These are phyloP conservation scores for Ophiocordyceps sinensis DNA, from an alignment of 2,329 filamentous ascomycete species.

Conservation along the genomic window DNA sequence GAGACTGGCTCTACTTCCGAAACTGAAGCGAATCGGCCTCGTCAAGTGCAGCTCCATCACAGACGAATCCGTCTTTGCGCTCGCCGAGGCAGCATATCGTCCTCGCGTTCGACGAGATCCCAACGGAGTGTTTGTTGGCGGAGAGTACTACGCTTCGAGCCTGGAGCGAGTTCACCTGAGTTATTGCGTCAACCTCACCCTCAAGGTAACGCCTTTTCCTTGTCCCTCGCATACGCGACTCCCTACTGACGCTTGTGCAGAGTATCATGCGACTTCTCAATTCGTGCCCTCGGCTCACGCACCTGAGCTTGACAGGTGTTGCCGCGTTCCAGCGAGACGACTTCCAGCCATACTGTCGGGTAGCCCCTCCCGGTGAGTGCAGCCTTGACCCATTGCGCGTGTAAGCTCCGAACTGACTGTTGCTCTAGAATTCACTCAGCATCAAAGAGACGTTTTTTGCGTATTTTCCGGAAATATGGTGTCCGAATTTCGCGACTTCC, in stretches of 20 bases:
- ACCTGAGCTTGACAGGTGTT: conserved; percentile 87
- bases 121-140: conserved; percentile 30
- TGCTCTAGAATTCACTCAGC: conserved; percentile 70
- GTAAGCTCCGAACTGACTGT: not conserved
- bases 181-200: conserved; percentile 76
- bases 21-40: conserved; percentile 84
- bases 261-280: conserved; percentile 84
- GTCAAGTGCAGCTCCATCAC: conserved; percentile 91
- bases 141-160: conserved; percentile 45
- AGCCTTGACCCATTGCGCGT: not conserved
- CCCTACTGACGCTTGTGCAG: conserved; percentile 27
- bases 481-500: conserved; percentile 56
- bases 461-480: conserved; percentile 91
- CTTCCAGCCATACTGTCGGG: conserved; percentile 70
- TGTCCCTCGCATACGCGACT: not conserved
- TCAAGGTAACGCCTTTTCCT: conserved; percentile 41
- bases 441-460: conserved; percentile 91
- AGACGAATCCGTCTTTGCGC: conserved; percentile 71
- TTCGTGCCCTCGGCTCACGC: conserved; percentile 80
- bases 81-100: conserved; percentile 56
- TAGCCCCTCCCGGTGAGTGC: conserved; percentile 55
- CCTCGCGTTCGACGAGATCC: conserved; percentile 33
- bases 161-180: conserved; percentile 91
- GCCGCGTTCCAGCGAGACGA: conserved; percentile 79
- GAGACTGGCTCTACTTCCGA: conserved; percentile 73